phyloP scores from a whole-genome alignment of 768 basidiomycete genomes.

The Agaricus blazei region DNA sequence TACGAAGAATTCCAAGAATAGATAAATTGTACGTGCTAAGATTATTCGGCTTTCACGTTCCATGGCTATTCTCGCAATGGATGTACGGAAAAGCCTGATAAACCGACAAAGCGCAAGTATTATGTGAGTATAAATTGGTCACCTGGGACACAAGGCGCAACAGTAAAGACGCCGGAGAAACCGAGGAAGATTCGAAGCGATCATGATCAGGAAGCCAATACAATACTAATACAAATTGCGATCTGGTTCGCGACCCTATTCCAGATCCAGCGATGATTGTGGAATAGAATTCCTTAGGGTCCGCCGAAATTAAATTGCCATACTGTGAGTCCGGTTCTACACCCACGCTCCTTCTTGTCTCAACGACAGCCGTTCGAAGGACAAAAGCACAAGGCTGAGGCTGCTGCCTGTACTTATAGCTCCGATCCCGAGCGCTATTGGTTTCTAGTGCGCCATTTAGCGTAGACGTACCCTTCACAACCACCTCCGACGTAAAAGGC shows the following conservation, averaged over 20 bases:
- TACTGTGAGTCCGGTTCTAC: background rate
- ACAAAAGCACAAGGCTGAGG: background rate
- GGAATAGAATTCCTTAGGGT: background rate
- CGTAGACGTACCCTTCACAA: too few species aligned
- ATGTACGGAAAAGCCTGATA: too few species aligned
- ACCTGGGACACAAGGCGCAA: too few species aligned
- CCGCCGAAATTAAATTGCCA: background rate
- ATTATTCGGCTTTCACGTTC: background rate
- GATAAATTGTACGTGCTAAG: background rate
- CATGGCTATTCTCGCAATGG: too few species aligned
- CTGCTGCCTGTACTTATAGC: too few species aligned
- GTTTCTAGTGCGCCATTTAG: too few species aligned
- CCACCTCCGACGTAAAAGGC: too few species aligned
- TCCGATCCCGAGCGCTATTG: too few species aligned
- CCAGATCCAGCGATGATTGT: background rate
- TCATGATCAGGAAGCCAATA: background rate
- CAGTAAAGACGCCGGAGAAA: background rate
- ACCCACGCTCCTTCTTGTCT: background rate
- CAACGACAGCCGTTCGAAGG: background rate
- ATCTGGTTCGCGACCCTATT: background rate
- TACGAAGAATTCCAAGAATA: constrained; percentile 2
- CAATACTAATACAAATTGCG: background rate
- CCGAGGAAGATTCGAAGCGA: background rate
- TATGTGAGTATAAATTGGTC: too few species aligned
- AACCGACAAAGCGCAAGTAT: too few species aligned